Base-by-base conservation (phyloP, 2,329 filamentous ascomycete genomes). In the Myriangium duriaei region DNA sequence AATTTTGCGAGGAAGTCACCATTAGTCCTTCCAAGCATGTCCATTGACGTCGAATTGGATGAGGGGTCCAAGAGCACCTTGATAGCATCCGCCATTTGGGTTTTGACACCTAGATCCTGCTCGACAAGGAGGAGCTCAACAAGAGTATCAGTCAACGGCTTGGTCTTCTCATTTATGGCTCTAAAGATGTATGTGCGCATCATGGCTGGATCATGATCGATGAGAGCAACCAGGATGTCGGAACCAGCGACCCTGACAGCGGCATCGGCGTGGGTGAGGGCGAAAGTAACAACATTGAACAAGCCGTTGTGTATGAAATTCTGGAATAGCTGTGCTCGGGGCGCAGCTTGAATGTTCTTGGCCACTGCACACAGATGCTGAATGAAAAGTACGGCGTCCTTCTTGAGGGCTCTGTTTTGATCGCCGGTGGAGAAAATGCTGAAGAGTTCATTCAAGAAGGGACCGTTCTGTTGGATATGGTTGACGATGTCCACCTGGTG, bases 401-500 rank as follows among this genome's bases (percentile, higher is more conserved):
- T 94, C 61, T 91, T 92, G 43, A 81, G 76, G 52, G 75, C 76
- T 37, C 72, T 65, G 34, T 82, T 76, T 37, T 60, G 56, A 42
- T 76, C 74, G 15, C 76, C 67, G 0, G 75, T 65, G 13, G 70
- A 73, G 53, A 96, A 95, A 45, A 96, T 85, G 38, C 73, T 72
- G 56, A 96, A 98, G 3, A 96, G 70, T 45, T 95, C 84, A 47
- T 76, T 78, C 17, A 96, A 64, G 52, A 94, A 95, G 2, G 63
- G 62, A 1, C 67, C 67, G 51, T 94, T 94, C 16, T 69, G 71
- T 58, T 95, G 87, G n/a, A 98, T 69, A 60, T 96, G 84, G 53
- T 88, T 83, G 34, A 98, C 81, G 54, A 98, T 95, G 54, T 96
- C 91, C 50, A 96, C 87, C 63, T 98, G 91, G 63, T 96, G 91